Base-by-base conservation (phyloP, 345 rosid genomes). In the Cardamine occulta region DNA sequence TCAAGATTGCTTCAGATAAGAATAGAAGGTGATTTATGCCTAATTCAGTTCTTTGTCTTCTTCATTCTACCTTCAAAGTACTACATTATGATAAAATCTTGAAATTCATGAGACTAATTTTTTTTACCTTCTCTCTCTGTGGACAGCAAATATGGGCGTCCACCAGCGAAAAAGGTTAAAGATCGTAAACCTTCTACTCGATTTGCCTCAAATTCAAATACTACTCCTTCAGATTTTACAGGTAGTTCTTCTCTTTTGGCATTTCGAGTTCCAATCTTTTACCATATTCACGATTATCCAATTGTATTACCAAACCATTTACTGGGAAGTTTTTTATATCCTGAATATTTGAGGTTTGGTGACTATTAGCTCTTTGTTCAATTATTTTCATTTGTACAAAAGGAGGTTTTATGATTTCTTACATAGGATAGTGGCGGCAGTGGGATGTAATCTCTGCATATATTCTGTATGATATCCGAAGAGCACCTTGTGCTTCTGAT, bases 101-200 rank as follows among this genome's bases (percentile, higher is more conserved):
- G 18, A 21, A 23, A 42, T 67, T 26, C 19, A 17, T 1, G 37
- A 47, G 52, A 79, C 58, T 23, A 54, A 68, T 40, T 35, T 56
- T 42, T 28, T 62, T 12, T 35, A 17, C 66, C 5, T 59, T 40
- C 15, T 58, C 47, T 54, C 78, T 49, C 63, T 79, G 70, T 78
- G 51, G 66, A 70, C 88, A 92, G 99, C 84, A 96, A 93, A 82
- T 78, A 84, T 35, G 98, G 98, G 29, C 90, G 94, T 56, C 96
- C 97, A 59, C 96, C 96, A 63, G 79, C 85, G 31, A 89, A 85
- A 79, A 96, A 90, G 84, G 73, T 89, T 76, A 92, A 90, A 76
- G 97, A 89, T 77, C 87, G 90, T 76, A 96, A 89, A 78, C 85
- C 85, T 57, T 53, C 85, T 57, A 59, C 82, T 44, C 89, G 88